Evolutionary conservation across 2,329 filamentous ascomycete species (phyloP), one percentile per base, ranked within the genome.

Genomic region (Colletotrichum karsti): DNA sequence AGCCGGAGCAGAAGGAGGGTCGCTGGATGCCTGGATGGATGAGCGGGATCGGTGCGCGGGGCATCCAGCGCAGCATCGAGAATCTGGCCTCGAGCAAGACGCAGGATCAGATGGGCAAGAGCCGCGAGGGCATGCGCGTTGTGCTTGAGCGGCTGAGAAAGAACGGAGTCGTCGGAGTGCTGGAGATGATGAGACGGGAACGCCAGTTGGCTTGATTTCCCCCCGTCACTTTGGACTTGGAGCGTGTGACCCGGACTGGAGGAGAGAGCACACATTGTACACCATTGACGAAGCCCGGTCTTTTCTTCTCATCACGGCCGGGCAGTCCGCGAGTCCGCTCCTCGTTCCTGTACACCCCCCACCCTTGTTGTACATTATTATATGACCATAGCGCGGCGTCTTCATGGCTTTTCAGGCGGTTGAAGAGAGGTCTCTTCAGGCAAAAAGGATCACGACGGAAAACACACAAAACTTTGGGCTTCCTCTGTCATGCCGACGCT

Each of bases 1-100:
- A 82, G 22, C 26, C 62, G 6, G 66, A 69, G 55, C 76, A 78
- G 28, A 77, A 78, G 6, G 82, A 84, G 37, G 76, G 83, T 28
- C 82, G 83, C 28, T 87, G 86, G 81, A 81, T 88, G 71, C 83
- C 84, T 13, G 84, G 86, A 5, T 84, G 83, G 77, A 79, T 87
- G 63, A 81, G 83, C 33, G 81, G 81, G 51, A 92, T 91, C 84
- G 91, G 91, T 13, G 88, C 91, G 15, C 88, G 87, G 44, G 87
- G 91, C n/a, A 88, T 95, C 50, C 92, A 95, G 77, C 85, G 91
- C 71, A 93, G 90, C 74, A 95, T 96, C 74, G 93, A 96, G 81
- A 87, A 88, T 60, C 90, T 95, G 69, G 92, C 92, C 10, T 90
- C 93, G 41, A 91, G 90, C 75, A 92, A 93, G 76, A 94, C 93